Conservation (phyloP, 192 early-diverging fungal species). For the Backusella tuberculispora region DNA sequence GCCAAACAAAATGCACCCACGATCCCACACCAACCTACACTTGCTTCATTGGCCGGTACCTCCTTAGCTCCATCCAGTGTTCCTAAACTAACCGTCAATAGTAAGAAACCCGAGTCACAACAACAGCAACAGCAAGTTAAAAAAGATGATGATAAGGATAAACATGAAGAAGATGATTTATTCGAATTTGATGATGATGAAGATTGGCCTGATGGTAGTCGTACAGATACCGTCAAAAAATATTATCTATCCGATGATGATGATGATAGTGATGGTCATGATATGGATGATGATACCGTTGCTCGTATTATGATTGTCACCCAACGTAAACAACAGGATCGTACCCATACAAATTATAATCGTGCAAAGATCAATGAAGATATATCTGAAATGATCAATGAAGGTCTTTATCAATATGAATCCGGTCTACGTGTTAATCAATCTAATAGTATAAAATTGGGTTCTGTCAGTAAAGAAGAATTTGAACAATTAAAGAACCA, state of each 20-base stretch:
- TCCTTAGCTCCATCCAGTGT: background rate
- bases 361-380: conserved; percentile 80
- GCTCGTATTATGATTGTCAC: conserved; percentile 92
- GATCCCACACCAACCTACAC: background rate
- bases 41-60: background rate
- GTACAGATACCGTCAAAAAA: conserved; percentile 48
- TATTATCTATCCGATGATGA: conserved; percentile 50
- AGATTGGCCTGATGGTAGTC: conserved; percentile 63
- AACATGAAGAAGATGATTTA: conserved; percentile 73
- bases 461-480: conserved; percentile 61
- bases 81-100: background rate
- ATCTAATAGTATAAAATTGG: conserved; percentile 56
- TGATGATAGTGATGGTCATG: conserved; percentile 70
- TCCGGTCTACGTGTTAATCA: conserved; percentile 51
- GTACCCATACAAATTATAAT: conserved; percentile 77
- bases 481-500: conserved; percentile 56
- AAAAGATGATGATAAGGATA: background rate
- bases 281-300: conserved; percentile 89
- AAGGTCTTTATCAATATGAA: conserved; percentile 92
- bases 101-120: background rate
- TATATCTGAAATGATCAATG: conserved; percentile 91
- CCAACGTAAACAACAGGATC: conserved; percentile 68
- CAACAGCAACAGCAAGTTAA: background rate
- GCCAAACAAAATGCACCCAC: background rate
- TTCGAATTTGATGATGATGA: conserved; percentile 75